Evolutionary conservation across 108 stramenopile genomes (phyloP).

Genomic region (Conticribra guillardii): DNA sequence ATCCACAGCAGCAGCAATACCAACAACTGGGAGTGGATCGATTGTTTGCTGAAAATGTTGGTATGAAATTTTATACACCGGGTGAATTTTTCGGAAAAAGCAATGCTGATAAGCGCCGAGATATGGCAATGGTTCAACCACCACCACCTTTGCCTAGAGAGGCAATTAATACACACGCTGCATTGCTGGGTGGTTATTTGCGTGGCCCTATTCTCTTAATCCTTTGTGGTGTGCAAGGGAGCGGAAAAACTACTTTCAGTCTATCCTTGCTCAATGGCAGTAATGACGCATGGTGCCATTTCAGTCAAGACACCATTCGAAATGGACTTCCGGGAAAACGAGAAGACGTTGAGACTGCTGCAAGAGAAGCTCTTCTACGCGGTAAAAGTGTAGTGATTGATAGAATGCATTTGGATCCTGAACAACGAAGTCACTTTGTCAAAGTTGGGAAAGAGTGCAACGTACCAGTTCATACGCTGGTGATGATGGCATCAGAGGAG

Average conservation of each 20-base stretch:
- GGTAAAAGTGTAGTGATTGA: constrained; percentile 72
- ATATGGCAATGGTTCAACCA: constrained; percentile 1
- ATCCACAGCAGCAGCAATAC: constrained; percentile 45
- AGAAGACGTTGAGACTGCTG: constrained; percentile 64
- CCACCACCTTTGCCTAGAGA: constrained; percentile 30
- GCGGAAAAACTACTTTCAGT: constrained; percentile 76
- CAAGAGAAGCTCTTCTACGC: constrained; percentile 38
- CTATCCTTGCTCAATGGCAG: constrained; percentile 38
- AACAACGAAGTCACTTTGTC: constrained; percentile 63
- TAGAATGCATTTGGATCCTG: constrained; percentile 79
- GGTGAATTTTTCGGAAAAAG: constrained; percentile 72
- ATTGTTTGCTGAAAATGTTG: constrained; percentile 68
- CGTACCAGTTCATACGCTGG: constrained; percentile 65
- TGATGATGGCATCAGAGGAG: constrained; percentile 56
- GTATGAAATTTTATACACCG: constrained; percentile 70
- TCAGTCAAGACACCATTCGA: constrained; percentile 82
- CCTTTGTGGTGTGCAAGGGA: constrained; percentile 76
- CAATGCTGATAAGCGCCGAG: constrained; percentile 46
- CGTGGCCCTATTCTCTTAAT: constrained; percentile 63
- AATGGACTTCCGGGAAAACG: constrained; percentile 80
- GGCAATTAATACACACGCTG: constrained; percentile 52
- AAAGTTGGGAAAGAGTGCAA: constrained; percentile 41
- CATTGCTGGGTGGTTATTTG: constrained; percentile 64
- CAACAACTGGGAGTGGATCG: constrained; percentile 73
- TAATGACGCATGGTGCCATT: constrained; percentile 61